phyloP scores from a whole-genome alignment of 441 rosid genomes.

The Eruca vesicaria region DNA sequence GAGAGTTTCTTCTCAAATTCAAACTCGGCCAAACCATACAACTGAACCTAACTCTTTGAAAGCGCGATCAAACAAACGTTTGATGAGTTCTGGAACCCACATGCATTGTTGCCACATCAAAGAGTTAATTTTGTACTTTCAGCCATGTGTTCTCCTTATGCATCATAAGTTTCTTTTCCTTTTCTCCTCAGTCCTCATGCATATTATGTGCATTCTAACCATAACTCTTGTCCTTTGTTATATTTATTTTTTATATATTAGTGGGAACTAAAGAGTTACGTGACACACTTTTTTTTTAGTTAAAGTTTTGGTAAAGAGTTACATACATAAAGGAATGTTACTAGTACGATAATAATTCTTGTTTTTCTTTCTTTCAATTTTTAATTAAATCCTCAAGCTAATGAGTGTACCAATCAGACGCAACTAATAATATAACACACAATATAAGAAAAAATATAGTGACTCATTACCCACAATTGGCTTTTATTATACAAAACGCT shows the following conservation, averaged over 20 bases:
- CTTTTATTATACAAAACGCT: background rate
- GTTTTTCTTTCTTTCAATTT: background rate
- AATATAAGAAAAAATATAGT: slow-evolving; percentile 1
- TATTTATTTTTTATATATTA: background rate
- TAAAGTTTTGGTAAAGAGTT: background rate
- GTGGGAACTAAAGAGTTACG: slow-evolving; percentile 20
- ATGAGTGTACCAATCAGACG: slow-evolving; percentile 13
- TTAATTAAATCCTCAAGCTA: background rate
- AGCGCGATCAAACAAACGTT: slow-evolving; percentile 6
- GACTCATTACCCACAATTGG: slow-evolving; percentile 27
- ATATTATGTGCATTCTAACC: slow-evolving; percentile 23
- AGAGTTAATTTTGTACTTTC: background rate
- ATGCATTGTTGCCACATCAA: slow-evolving; percentile 24
- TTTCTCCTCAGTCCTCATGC: slow-evolving; percentile 8
- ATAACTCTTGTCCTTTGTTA: slow-evolving; percentile 24
- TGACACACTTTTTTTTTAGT: background rate
- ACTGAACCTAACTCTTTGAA: slow-evolving; percentile 18
- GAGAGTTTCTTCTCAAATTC: slow-evolving; percentile 17
- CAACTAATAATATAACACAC: background rate
- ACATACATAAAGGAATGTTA: background rate
- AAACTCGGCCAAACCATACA: slow-evolving; percentile 23
- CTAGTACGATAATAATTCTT: background rate
- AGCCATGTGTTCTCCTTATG: slow-evolving; percentile 22
- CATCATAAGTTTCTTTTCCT: slow-evolving; percentile 10
- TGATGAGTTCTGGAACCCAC: slow-evolving; percentile 12